These are phyloP conservation scores for Colletotrichum sp. DNA, from an alignment of 2,329 filamentous ascomycete genomes.

Conservation along the genomic window DNA sequence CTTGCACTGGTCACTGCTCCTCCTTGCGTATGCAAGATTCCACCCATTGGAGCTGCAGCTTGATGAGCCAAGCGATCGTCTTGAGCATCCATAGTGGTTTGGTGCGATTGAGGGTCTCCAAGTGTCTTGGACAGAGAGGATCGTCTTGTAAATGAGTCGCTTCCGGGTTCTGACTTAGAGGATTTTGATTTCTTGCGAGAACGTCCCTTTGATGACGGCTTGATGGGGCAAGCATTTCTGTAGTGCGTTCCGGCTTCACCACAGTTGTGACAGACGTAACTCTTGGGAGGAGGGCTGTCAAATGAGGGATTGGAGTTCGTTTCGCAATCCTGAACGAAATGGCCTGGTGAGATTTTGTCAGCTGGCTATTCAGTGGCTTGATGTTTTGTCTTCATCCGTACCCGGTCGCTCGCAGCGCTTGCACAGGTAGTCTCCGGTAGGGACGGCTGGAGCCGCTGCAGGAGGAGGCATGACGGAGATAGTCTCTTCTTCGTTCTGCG, in stretches of 20 bases:
- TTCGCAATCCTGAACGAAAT: conserved; percentile 22
- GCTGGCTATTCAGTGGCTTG: neutral
- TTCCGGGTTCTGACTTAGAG: neutral
- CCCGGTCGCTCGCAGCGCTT: conserved; percentile 10
- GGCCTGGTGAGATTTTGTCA: conserved; percentile 13
- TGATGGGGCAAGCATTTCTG: conserved; percentile 13
- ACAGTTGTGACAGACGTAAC: conserved; percentile 24
- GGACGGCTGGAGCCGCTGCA: neutral
- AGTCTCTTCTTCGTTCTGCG: neutral
- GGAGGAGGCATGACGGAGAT: neutral
- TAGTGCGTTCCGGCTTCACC: conserved; percentile 19
- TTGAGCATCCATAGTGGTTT: neutral
- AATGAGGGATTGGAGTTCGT: neutral
- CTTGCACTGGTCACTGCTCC: neutral
- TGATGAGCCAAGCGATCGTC: neutral
- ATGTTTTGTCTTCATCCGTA: neutral
- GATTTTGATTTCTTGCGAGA: neutral
- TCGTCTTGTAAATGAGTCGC: neutral
- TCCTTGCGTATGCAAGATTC: neutral
- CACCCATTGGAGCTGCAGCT: neutral
- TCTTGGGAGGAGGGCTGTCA: neutral
- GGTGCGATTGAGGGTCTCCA: neutral
- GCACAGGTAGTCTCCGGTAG: conserved; percentile 10
- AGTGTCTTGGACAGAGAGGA: neutral
- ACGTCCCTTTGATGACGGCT: neutral